Conservation (phyloP, 768 basidiomycete genomes). For the Boletus tylopilopsis region DNA sequence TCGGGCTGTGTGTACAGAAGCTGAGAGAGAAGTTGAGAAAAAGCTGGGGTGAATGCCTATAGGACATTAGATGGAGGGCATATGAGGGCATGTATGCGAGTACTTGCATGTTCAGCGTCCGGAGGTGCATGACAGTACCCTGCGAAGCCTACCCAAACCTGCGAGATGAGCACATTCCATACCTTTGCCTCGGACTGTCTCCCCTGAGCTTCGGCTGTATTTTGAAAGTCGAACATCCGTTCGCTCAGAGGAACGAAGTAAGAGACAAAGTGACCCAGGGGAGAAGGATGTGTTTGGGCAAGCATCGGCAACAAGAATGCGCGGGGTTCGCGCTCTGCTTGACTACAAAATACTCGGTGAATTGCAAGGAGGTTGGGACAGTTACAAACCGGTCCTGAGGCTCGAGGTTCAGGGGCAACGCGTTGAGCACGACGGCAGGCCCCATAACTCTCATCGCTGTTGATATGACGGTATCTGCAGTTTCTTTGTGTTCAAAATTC, state of each 20-base stretch:
- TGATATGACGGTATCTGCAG: slow-evolving; percentile 73
- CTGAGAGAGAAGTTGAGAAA: slow-evolving; percentile 89
- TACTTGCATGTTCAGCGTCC: slow-evolving; percentile 67
- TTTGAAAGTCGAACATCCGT: slow-evolving; percentile 84
- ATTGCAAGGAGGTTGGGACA: neutral
- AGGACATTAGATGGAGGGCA: slow-evolving; percentile 1
- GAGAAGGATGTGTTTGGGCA: slow-evolving; percentile 73
- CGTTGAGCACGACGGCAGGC: slow-evolving; percentile 69
- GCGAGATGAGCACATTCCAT: slow-evolving; percentile 90
- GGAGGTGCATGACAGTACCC: slow-evolving; percentile 83
- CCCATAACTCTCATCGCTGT: slow-evolving; percentile 84
- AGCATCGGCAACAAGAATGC: slow-evolving; percentile 92
- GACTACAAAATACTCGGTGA: slow-evolving; percentile 37
- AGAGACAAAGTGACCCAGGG: slow-evolving; percentile 77
- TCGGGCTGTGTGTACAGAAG: slow-evolving; percentile 87
- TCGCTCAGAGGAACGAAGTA: slow-evolving; percentile 95
- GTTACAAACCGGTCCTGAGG: slow-evolving; percentile 66
- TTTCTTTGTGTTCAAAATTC: slow-evolving; percentile 88
- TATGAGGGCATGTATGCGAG: neutral
- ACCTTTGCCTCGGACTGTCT: slow-evolving; percentile 87
- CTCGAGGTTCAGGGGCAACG: slow-evolving; percentile 84
- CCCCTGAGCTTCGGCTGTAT: slow-evolving; percentile 69
- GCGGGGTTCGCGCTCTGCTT: slow-evolving; percentile 75
- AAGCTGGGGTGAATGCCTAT: slow-evolving; percentile 69
- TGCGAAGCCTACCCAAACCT: slow-evolving; percentile 88